Base-by-base conservation (phyloP, 805 yeast genomes). In the Lachancea dasiensis region DNA sequence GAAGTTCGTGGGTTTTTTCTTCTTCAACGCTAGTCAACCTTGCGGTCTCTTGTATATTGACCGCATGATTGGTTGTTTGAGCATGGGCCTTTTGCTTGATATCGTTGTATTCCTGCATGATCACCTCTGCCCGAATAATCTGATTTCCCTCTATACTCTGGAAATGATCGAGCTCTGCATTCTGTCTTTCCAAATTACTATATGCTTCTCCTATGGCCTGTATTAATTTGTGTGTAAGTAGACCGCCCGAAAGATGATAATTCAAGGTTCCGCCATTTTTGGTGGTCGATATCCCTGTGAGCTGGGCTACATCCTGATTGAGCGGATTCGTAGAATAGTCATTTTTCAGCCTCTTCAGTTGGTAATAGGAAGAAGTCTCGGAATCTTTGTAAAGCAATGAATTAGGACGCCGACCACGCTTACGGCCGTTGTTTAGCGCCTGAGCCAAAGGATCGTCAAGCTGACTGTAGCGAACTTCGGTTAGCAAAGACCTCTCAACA, bases 401-500 rank as follows among this genome's bases (percentile, higher is more conserved):
- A 23, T 34, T 23, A 8, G 45, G 33, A 30, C 27, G 32, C 14
- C 56, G 48, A 9, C 49, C 48, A 3, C 56, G 59, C 53, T 46
- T 61, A 56, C 45, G 63, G 5, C 46, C 50, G 28, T 27, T 43
- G 16, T 43, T 44, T 20, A 52, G 64, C 4, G 58, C 54, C 9
- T 64, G 70, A 16, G 69, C 69, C 2, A 70, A 60, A 37, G 72
- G 74, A 42, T 73, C 56, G 19, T 61, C 64, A 10, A 48, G 48
- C 40, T 59, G 66, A 24, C 51, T 79, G 54, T 75, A 81, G 37
- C 72, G 75, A 3, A 83, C 90, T 53, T 84, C 94, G 1, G 86
- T 79, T 34, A 83, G 60, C 40, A 84, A 60, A 0, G 92, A 80
- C 49, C 74, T 72, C 53, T 87, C 95, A 15, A 87, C 95, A 56